Conservation (phyloP, 139 green algal species). For the Tetradesmus lagerheimii region DNA sequence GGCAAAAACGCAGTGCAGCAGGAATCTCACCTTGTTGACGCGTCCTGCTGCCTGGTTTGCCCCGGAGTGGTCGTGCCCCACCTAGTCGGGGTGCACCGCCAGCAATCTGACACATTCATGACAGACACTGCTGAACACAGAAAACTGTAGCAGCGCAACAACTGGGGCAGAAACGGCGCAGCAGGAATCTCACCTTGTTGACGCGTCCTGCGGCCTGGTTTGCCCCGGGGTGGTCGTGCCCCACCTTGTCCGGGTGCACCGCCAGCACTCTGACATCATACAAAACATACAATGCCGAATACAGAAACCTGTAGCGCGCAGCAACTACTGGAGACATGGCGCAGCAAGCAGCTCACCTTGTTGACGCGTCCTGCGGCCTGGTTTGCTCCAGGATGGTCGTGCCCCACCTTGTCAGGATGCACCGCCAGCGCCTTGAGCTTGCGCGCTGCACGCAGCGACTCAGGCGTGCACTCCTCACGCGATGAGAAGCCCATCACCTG, state of each 20-base stretch:
- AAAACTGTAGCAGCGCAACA: background rate
- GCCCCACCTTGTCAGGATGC: conserved; percentile 30
- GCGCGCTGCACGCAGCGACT: background rate
- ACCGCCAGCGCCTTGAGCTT: background rate
- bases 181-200: conserved; percentile 31
- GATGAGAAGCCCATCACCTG: background rate
- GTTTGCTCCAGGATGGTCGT: conserved; percentile 32
- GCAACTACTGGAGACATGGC: no score
- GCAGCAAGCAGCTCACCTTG: no score
- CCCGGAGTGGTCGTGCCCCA: conserved; percentile 23
- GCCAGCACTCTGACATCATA: background rate
- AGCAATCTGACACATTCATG: background rate
- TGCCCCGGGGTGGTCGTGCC: conserved; percentile 22
- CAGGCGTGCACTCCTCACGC: background rate
- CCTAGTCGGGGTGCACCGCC: conserved; percentile 26
- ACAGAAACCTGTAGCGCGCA: background rate
- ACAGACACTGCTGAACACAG: background rate
- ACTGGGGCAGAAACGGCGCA: no score
- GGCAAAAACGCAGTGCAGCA: no score
- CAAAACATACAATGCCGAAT: background rate
- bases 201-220: conserved; percentile 13
- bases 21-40: conserved; percentile 32
- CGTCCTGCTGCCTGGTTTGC: conserved; percentile 10
- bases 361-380: conserved; percentile 18
- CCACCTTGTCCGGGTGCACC: conserved; percentile 32